Evolutionary conservation across 2,329 filamentous ascomycete species (phyloP).

Genomic region (Chaetothyriales sp.): DNA sequence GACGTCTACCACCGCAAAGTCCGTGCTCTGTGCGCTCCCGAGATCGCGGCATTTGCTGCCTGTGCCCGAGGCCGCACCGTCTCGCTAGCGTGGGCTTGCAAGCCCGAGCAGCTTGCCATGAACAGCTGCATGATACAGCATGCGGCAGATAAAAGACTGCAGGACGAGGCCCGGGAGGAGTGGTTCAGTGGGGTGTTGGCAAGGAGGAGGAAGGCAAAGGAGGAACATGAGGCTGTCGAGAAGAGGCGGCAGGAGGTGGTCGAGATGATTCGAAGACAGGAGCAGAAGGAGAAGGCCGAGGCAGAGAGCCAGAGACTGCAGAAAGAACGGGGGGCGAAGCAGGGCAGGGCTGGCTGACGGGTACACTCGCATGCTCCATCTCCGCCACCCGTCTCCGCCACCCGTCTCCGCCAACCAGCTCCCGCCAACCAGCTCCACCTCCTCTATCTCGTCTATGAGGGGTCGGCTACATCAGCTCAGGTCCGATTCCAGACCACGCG

Average conservation of each 20-base stretch:
- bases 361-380: background rate
- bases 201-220: slow-evolving; percentile 54
- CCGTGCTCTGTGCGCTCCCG: slow-evolving; percentile 56
- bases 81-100: slow-evolving; percentile 76
- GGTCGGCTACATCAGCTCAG: background rate
- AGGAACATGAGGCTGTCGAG: slow-evolving; percentile 32
- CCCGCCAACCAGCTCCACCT: no score
- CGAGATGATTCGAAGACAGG: slow-evolving; percentile 14
- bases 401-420: background rate
- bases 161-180: slow-evolving; percentile 80
- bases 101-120: slow-evolving; percentile 67
- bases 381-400: background rate
- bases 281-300: slow-evolving; percentile 14
- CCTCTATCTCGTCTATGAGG: background rate
- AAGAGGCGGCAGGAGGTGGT: slow-evolving; percentile 29
- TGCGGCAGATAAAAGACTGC: slow-evolving; percentile 70
- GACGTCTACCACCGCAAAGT: slow-evolving; percentile 72
- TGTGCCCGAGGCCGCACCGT: slow-evolving; percentile 80
- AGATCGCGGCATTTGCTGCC: slow-evolving; percentile 83
- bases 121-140: slow-evolving; percentile 91
- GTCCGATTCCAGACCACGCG: background rate
- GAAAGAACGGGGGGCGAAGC: slow-evolving; percentile 5
- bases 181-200: slow-evolving; percentile 75
- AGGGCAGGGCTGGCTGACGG: background rate
- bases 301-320: slow-evolving; percentile 6